These are phyloP conservation scores for Phytophthora ohioensis DNA, from an alignment of 352 stramenopile genomes.

Conservation along the genomic window DNA sequence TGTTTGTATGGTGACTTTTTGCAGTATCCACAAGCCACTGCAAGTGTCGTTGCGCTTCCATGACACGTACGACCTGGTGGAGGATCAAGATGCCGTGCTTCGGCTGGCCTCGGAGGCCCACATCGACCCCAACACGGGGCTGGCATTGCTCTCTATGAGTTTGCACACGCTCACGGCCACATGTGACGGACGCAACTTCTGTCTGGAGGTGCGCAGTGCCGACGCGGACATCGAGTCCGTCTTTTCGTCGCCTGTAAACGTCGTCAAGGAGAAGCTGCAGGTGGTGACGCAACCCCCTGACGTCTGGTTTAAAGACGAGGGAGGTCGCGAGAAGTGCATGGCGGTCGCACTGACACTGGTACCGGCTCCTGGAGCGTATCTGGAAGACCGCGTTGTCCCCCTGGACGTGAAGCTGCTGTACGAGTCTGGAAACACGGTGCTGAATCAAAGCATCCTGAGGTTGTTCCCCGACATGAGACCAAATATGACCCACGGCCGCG, in stretches of 20 bases:
- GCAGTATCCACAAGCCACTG: constrained; percentile 50
- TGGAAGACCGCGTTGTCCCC: constrained; percentile 85
- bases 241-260: constrained; percentile 67
- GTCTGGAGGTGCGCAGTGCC: constrained; percentile 63
- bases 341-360: constrained; percentile 86
- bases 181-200: constrained; percentile 72
- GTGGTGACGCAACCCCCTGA: constrained; percentile 86
- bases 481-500: constrained; percentile 88
- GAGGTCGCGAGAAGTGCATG: constrained; percentile 96
- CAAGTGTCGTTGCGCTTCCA: constrained; percentile 74
- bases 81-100: constrained; percentile 64
- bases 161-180: constrained; percentile 64
- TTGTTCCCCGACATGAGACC: constrained; percentile 86
- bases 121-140: constrained; percentile 51
- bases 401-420: constrained; percentile 83
- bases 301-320: constrained; percentile 98
- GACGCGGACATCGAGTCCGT: constrained; percentile 69
- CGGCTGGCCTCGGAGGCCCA: constrained; percentile 20
- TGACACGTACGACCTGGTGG: constrained; percentile 80
- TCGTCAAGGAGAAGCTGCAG: constrained; percentile 83
- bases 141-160: constrained; percentile 55
- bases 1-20: constrained; percentile 2
- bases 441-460: constrained; percentile 93
- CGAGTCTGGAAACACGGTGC: constrained; percentile 83
- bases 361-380: constrained; percentile 62